phyloP scores from a whole-genome alignment of 78 protist genomes.

The Speleostelium caveatum region DNA sequence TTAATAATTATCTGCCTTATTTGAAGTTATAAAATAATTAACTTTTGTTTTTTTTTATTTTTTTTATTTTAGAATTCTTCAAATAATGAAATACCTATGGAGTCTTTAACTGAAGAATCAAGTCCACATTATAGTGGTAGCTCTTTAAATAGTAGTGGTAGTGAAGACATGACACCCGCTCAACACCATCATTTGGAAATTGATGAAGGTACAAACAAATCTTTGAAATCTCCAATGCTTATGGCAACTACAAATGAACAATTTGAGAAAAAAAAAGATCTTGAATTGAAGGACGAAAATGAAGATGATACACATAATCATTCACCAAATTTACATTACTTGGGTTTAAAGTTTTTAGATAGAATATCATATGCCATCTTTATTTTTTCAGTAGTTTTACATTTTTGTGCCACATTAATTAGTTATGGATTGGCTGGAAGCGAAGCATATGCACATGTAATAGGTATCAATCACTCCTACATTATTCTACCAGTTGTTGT shows the following conservation, averaged over 20 bases:
- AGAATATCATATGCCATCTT: conserved; percentile 10
- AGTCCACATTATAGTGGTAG: too few species aligned
- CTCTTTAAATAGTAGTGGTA: too few species aligned
- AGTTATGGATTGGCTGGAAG: conserved; percentile 75
- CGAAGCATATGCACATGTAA: conserved; percentile 47
- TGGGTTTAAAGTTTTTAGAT: conserved; percentile 45
- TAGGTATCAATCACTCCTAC: conserved; percentile 5
- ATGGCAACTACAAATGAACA: not conserved
- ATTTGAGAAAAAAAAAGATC: not conserved
- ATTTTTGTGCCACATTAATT: conserved; percentile 66
- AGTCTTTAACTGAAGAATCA: too few species aligned
- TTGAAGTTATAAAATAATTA: too few species aligned
- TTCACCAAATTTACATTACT: conserved; percentile 59
- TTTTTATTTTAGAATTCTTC: too few species aligned
- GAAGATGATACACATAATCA: not conserved
- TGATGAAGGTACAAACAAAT: not conserved
- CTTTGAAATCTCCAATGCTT: too few species aligned
- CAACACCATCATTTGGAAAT: too few species aligned
- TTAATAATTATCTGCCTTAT: too few species aligned
- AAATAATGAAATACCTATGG: too few species aligned
- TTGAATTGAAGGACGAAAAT: not conserved
- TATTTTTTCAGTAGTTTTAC: conserved; percentile 68
- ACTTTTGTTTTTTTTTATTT: too few species aligned
- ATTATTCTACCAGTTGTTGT: conserved; percentile 30
- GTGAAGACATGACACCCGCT: too few species aligned